Percentiles rank a stretch among this genome's conserved stretches.
Evolutionary conservation across 2,329 filamentous ascomycete species (phyloP).

Genomic region (Fusarium dimerum): DNA sequence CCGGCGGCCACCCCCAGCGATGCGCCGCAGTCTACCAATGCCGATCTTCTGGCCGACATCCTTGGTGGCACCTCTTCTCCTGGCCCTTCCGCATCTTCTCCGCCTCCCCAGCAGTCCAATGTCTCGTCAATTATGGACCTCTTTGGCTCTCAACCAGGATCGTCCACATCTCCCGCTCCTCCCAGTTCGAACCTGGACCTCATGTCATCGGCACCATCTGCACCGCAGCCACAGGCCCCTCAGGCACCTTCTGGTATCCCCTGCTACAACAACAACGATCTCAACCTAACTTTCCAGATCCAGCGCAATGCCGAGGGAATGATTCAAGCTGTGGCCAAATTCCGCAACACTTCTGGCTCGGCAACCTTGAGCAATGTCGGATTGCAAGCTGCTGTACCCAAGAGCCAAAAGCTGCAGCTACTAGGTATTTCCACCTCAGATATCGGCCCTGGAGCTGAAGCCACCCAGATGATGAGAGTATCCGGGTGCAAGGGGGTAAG

Average conservation of each 20-base stretch:
- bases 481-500: constrained; percentile 85
- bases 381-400: constrained; percentile 92
- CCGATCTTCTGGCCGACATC: constrained; percentile 89
- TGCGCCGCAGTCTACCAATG: constrained; percentile 65
- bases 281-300: constrained; percentile 78
- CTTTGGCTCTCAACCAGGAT: constrained; percentile 57
- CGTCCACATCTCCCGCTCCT: constrained; percentile 37
- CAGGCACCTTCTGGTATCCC: constrained; percentile 58
- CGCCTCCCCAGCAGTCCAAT: constrained; percentile 57
- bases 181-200: constrained; percentile 49
- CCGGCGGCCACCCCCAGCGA: constrained; percentile 55
- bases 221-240: constrained; percentile 40
- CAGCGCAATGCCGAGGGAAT: constrained; percentile 79
- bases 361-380: constrained; percentile 72
- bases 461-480: constrained; percentile 88
- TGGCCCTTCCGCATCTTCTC: constrained; percentile 38
- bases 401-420: constrained; percentile 90
- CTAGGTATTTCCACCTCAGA: constrained; percentile 85
- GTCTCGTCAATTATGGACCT: constrained; percentile 86
- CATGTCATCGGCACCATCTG: constrained; percentile 50
- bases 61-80: constrained; percentile 70
- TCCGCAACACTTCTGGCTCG: constrained; percentile 73
- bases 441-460: constrained; percentile 75
- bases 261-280: constrained; percentile 84
- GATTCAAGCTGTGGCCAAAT: constrained; percentile 81